phyloP scores from a whole-genome alignment of 257 asterid species.

The Petunia axillaris region DNA sequence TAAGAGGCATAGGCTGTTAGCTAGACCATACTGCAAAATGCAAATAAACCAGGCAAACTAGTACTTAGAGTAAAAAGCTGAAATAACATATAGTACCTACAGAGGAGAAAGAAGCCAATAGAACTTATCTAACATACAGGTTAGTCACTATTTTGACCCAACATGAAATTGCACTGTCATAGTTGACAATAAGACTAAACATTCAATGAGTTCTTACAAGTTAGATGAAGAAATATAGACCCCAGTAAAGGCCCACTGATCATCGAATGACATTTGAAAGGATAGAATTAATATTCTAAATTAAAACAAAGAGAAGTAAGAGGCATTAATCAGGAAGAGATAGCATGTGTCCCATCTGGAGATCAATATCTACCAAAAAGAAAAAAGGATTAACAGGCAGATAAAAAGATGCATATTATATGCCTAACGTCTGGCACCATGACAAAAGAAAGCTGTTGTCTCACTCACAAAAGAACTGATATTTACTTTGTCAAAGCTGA shows the following conservation, averaged over 20 bases:
- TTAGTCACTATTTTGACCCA: neutral
- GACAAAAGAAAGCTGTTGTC: constrained; percentile 3
- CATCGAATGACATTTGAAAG: neutral
- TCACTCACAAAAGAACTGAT: constrained; percentile 14
- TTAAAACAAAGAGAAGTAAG: neutral
- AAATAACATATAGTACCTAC: neutral
- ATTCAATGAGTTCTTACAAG: neutral
- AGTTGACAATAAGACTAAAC: neutral
- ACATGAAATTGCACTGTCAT: neutral
- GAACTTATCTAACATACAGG: neutral
- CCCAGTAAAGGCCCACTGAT: neutral
- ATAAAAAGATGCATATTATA: neutral
- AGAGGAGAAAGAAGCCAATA: neutral
- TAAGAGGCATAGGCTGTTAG: neutral
- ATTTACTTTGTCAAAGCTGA: neutral
- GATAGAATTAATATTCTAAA: neutral
- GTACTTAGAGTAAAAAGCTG: neutral
- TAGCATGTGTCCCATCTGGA: neutral
- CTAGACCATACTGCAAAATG: constrained; percentile 13
- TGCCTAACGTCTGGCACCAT: neutral
- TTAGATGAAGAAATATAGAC: neutral
- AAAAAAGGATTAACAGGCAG: neutral
- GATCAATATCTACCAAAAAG: neutral
- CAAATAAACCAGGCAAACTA: constrained; percentile 13
- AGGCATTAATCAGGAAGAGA: neutral